A percentile compares a stretch with the other conserved stretches of the same genome.
These are phyloP conservation scores for Pichia nakasei DNA, from an alignment of 805 yeast species.

Conservation along the genomic window DNA sequence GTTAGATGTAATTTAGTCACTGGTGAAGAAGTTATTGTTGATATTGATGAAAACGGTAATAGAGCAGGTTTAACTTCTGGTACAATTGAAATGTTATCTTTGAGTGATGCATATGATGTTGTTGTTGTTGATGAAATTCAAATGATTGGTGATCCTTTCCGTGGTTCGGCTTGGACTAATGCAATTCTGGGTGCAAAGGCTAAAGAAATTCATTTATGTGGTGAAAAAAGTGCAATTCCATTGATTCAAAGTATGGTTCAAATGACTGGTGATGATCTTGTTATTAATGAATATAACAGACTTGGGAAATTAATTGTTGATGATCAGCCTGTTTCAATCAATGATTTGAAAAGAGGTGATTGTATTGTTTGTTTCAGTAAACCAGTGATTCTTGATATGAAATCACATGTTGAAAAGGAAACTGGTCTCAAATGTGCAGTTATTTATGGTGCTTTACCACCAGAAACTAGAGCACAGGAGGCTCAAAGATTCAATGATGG, in stretches of 20 bases:
- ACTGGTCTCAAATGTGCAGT: constrained; percentile 72
- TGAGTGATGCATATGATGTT: constrained; percentile 60
- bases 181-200: constrained; percentile 84
- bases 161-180: constrained; percentile 95
- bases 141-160: constrained; percentile 68
- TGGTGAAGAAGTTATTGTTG: constrained; percentile 87
- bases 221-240: constrained; percentile 80
- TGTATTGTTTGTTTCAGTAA: constrained; percentile 86
- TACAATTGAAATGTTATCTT: constrained; percentile 89
- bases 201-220: constrained; percentile 83
- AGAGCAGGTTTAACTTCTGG: constrained; percentile 75
- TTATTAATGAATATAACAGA: constrained; percentile 63
- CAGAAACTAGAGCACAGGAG: constrained; percentile 84
- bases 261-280: constrained; percentile 73
- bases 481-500: constrained; percentile 76
- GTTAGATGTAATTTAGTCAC: constrained; percentile 77
- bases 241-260: constrained; percentile 49
- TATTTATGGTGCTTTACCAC: constrained; percentile 92
- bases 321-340: constrained; percentile 28
- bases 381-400: constrained; percentile 55
- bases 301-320: constrained; percentile 63
- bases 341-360: constrained; percentile 58
- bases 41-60: constrained; percentile 59
- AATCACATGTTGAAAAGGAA: constrained; percentile 55
- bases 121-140: constrained; percentile 95